phyloP scores from a whole-genome alignment of 2,329 filamentous ascomycete species.

The Neocucurbitaria cava region DNA sequence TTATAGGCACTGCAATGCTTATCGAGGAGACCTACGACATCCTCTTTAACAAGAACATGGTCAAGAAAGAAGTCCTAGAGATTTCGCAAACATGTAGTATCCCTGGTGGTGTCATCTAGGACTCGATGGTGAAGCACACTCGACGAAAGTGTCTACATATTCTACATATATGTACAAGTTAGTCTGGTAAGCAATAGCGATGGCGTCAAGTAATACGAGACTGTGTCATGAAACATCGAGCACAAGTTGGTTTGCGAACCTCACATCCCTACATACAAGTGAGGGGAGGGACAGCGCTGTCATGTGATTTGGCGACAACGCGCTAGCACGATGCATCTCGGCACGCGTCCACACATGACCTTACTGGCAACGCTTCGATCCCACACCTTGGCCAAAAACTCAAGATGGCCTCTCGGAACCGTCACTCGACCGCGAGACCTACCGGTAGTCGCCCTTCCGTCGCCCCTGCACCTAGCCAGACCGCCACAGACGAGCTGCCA shows the following conservation, averaged over 20 bases:
- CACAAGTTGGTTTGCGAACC: neutral
- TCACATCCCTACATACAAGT: neutral
- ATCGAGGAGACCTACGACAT: neutral
- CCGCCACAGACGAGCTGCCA: slow-evolving; percentile 44
- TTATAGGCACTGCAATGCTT: neutral
- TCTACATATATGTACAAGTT: too few relatives aligned
- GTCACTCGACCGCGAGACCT: slow-evolving; percentile 23
- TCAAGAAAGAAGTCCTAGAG: too few relatives aligned
- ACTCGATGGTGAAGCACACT: too few relatives aligned
- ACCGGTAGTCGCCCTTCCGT: slow-evolving; percentile 22
- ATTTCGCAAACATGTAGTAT: too few relatives aligned
- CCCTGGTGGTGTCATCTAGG: too few relatives aligned
- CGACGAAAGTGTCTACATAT: too few relatives aligned
- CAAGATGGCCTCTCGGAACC: slow-evolving; percentile 33
- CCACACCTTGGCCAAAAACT: neutral
- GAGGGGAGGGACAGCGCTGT: neutral
- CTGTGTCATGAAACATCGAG: neutral
- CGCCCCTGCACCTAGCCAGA: slow-evolving; percentile 12
- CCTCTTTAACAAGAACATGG: too few relatives aligned
- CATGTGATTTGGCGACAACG: slow-evolving; percentile 23
- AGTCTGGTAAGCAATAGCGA: too few relatives aligned
- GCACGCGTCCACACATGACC: slow-evolving; percentile 5
- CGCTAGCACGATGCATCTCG: slow-evolving; percentile 7
- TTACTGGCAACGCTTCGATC: neutral
- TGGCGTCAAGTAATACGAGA: too few relatives aligned